Evolutionary conservation across 441 rosid species (phyloP).

Genomic region (Populus hybrid): DNA sequence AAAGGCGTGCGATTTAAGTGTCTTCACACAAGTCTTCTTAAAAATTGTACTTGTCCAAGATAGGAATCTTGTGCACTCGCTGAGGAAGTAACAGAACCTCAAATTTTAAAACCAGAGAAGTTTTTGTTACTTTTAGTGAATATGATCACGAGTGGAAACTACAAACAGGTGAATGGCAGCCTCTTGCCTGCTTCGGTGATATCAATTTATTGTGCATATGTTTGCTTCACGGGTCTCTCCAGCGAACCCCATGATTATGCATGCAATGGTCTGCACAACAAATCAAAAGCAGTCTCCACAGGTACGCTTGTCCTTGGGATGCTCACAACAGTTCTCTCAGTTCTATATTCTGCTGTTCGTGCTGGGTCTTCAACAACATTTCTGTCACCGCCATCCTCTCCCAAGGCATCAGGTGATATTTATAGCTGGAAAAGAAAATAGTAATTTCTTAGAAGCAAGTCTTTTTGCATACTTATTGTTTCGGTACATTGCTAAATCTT

Average conservation of each 20-base stretch:
- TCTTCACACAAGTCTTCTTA: background rate
- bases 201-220: conserved; percentile 88
- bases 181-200: conserved; percentile 98
- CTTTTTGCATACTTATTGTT: background rate
- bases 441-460: background rate
- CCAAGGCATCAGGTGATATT: conserved; percentile 58
- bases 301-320: conserved; percentile 87
- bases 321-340: conserved; percentile 91
- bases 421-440: background rate
- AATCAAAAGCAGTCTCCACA: conserved; percentile 67
- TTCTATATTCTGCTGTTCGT: conserved; percentile 85
- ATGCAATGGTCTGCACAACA: conserved; percentile 88
- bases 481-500: conserved; percentile 11
- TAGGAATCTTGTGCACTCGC: background rate
- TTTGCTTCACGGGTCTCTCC: conserved; percentile 96
- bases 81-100: background rate
- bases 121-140: too few species aligned
- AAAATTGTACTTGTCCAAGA: background rate
- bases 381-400: conserved; percentile 91
- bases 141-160: conserved; percentile 12
- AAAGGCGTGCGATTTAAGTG: background rate
- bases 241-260: conserved; percentile 86
- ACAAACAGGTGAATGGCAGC: conserved; percentile 82
- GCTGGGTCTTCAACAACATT: conserved; percentile 95
- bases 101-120: background rate